Evolutionary conservation across 306 rosid species (phyloP).

Genomic region (Benincasa hispida): DNA sequence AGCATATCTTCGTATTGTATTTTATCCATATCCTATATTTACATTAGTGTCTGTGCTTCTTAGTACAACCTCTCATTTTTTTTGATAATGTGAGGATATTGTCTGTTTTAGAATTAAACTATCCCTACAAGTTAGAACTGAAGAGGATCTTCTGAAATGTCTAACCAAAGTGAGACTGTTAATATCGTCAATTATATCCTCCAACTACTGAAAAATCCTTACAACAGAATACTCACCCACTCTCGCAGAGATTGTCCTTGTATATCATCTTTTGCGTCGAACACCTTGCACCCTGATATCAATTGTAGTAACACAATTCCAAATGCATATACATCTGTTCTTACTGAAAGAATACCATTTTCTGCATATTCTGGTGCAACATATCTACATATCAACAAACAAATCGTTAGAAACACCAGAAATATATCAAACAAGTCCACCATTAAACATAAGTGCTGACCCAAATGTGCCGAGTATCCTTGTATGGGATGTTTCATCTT

Average conservation of each 20-base stretch:
- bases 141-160: not conserved
- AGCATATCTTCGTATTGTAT: too few relatives aligned
- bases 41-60: too few relatives aligned
- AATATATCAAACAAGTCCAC: not conserved
- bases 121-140: not conserved
- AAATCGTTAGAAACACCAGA: not conserved
- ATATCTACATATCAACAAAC: conserved; percentile 35
- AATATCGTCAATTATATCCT: not conserved
- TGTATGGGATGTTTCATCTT: conserved; percentile 38
- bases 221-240: conserved; percentile 38
- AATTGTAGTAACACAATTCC: conserved; percentile 59
- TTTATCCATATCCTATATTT: too few relatives aligned
- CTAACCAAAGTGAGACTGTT: not conserved
- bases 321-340: conserved; percentile 60
- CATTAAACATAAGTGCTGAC: conserved; percentile 25
- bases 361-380: conserved; percentile 82
- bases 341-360: conserved; percentile 50
- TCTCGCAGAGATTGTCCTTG: conserved; percentile 43
- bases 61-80: too few relatives aligned
- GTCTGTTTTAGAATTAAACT: too few relatives aligned
- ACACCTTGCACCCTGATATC: conserved; percentile 54
- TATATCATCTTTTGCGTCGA: conserved; percentile 17
- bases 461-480: conserved; percentile 79
- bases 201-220: not conserved
- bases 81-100: too few relatives aligned